Base-by-base conservation (phyloP, 1,284 basidiomycete species). In the Ustilago cynodontis region DNA sequence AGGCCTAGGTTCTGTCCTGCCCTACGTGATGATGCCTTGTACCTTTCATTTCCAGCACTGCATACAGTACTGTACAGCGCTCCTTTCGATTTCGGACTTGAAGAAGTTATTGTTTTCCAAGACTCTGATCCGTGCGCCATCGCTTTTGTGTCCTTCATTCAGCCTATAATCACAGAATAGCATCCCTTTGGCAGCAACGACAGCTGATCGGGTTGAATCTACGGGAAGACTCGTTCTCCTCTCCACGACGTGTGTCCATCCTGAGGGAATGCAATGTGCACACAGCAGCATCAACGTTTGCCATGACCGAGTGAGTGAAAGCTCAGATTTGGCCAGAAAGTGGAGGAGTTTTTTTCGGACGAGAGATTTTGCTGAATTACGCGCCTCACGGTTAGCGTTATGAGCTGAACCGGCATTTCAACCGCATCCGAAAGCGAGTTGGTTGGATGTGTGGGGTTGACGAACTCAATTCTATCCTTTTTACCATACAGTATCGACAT, bases 1-100 rank as follows among this genome's bases (percentile, higher is more conserved):
- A 86, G 72, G 80, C 64, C 35, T 77, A 67, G 59, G 54, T 26
- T 29, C 22, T 3, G 16, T 29, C 22, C 33, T 37, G 28, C 22
- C n/a, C 29, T 41, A 9, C 8, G 29, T 43, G 10, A 10, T 59
- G 41, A 26, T 28, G 56, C 43, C 18, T 20, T 53, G 56, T 67
- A 67, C 58, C 58, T 56, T 43, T 50, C 20, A 10, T 45, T 22
- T 22, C 22, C 26, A 6, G 22, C 53, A 10, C 28, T 43, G 9
- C 53, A 47, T n/a, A 28, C 18, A 39, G 18, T 18, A 26, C 16
- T n/a, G 37, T n/a, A 28, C 18, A 43, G 20, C 41, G 41, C 41
- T 20, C 18, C 41, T 16, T 14, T 43, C 16, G 18, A 20, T 43
- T 43, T 20, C n/a, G 41, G 41, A 43, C 20, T 43, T 43, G 41